These are phyloP conservation scores for Leptographium radiaticola DNA, from an alignment of 2,329 filamentous ascomycete genomes.

Conservation along the genomic window DNA sequence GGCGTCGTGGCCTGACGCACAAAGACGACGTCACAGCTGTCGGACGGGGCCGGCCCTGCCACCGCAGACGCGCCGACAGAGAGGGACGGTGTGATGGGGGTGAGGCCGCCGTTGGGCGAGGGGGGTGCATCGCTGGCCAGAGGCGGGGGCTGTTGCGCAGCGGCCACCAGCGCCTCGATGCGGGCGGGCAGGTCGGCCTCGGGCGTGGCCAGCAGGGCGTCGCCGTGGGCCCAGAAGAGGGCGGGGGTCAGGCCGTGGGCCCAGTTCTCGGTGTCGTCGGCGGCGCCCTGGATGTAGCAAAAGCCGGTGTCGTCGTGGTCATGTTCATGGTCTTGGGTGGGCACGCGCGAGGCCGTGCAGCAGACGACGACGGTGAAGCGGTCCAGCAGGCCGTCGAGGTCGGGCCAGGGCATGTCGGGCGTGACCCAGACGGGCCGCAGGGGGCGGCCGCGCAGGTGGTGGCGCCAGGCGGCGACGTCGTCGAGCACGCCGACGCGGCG, in stretches of 20 bases:
- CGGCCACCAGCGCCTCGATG: constrained; percentile 31
- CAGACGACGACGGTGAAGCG: constrained; percentile 64
- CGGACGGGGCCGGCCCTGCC: neutral
- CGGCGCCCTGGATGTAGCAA: constrained; percentile 89
- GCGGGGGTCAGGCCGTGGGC: constrained; percentile 63
- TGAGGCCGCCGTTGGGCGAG: neutral
- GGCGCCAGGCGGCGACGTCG: constrained; percentile 14
- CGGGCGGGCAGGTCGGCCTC: constrained; percentile 50
- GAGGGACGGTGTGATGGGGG: constrained; percentile 1
- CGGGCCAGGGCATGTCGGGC: constrained; percentile 20
- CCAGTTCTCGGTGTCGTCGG: constrained; percentile 93
- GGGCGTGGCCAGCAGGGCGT: constrained; percentile 43
- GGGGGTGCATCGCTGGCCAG: neutral
- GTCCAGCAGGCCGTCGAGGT: constrained; percentile 18
- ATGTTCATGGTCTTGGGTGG: constrained; percentile 37
- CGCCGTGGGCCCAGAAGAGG: constrained; percentile 65
- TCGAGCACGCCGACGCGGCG: constrained; percentile 44
- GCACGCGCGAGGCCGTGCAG: constrained; percentile 69
- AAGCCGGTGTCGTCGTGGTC: constrained; percentile 81
- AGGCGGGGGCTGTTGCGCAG: neutral
- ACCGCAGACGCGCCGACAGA: neutral
- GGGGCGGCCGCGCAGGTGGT: constrained; percentile 51
- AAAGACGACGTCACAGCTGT: constrained; percentile 25
- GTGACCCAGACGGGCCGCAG: constrained; percentile 68
- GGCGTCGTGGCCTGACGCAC: constrained; percentile 27